Percentiles rank a stretch among this genome's conserved stretches.
phyloP scores from a whole-genome alignment of 75 land plant genomes.

The Adiantum capillusveneris region DNA sequence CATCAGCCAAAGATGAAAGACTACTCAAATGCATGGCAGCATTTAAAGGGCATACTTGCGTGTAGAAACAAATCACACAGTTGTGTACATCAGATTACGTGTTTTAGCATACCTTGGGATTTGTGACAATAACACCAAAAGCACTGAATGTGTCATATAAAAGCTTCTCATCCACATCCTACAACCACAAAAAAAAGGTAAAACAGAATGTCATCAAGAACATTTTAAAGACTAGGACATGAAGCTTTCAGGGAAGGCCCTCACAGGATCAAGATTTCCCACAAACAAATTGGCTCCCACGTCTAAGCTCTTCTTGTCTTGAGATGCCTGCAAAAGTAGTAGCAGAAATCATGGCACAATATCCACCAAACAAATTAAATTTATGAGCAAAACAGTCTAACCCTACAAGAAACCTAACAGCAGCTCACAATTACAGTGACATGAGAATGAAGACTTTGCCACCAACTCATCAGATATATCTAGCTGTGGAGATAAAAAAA shows the following conservation, averaged over 20 bases:
- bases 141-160: constrained; percentile 98
- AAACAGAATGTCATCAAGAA: not conserved
- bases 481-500: too few species aligned
- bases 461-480: too few species aligned
- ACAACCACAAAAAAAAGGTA: constrained; percentile 14
- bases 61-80: too few species aligned
- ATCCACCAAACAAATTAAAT: too few species aligned
- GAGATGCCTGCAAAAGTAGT: constrained; percentile 90
- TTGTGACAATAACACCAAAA: constrained; percentile 97
- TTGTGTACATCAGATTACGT: too few species aligned
- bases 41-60: too few species aligned
- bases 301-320: constrained; percentile 99
- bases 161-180: constrained; percentile 99
- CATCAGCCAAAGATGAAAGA: not conserved
- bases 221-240: not conserved
- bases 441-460: too few species aligned
- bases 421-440: too few species aligned
- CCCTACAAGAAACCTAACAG: too few species aligned
- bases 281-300: constrained; percentile 98
- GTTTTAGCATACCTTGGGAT: constrained; percentile 92
- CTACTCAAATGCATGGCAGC: not conserved
- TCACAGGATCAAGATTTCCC: constrained; percentile 96
- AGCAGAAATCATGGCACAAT: too few species aligned
- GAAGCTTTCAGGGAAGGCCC: constrained; percentile 2
- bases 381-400: too few species aligned